Evolutionary conservation across 345 rosid species (phyloP).

Genomic region (Camelina laxa): DNA sequence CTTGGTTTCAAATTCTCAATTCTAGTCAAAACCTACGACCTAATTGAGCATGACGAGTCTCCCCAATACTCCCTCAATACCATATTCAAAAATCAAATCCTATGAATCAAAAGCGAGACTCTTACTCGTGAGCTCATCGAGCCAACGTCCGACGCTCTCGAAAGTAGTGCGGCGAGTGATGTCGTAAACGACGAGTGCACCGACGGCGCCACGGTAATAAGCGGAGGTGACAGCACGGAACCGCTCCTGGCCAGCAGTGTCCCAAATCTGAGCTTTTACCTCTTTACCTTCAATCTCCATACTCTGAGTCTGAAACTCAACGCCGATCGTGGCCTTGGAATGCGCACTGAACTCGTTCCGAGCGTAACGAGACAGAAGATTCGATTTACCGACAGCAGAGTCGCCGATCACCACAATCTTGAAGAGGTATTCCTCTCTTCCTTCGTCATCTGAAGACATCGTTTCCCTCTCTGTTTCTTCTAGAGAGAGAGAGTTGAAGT

Average conservation of each 20-base stretch:
- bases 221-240: slow-evolving; percentile 96
- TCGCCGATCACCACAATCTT: slow-evolving; percentile 88
- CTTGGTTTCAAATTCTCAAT: too few species aligned
- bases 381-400: slow-evolving; percentile 93
- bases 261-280: slow-evolving; percentile 97
- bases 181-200: slow-evolving; percentile 84
- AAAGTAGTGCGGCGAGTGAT: slow-evolving; percentile 74
- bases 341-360: slow-evolving; percentile 84
- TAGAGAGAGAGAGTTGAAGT: slow-evolving; percentile 29
- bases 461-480: background rate
- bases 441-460: slow-evolving; percentile 61
- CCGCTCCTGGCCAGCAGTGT: slow-evolving; percentile 95
- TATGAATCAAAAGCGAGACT: slow-evolving; percentile 27
- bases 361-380: slow-evolving; percentile 80
- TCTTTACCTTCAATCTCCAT: slow-evolving; percentile 91
- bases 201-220: slow-evolving; percentile 93
- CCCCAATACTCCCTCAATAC: background rate
- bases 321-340: slow-evolving; percentile 93
- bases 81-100: too few species aligned
- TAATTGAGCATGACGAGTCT: background rate
- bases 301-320: slow-evolving; percentile 90
- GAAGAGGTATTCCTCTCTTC: slow-evolving; percentile 82
- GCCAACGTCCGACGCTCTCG: slow-evolving; percentile 83
- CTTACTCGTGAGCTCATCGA: slow-evolving; percentile 79
- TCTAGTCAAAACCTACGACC: background rate